Base-by-base conservation (phyloP, 1,284 basidiomycete species). In the Tilletia setariae region DNA sequence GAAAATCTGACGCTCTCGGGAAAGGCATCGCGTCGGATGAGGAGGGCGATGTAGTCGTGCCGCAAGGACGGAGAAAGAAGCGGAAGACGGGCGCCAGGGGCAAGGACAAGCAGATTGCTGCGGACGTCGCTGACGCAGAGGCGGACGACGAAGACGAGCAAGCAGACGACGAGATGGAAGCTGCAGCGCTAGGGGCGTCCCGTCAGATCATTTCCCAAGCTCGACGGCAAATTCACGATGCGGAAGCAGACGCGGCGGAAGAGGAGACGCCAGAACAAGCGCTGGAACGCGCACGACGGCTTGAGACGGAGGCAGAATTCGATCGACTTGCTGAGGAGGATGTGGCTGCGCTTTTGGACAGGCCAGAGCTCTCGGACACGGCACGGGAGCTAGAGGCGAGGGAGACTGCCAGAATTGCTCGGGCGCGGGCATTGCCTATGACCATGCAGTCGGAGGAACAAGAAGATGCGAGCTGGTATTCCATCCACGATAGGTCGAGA, bases 81-180 rank as follows among this genome's bases (percentile, higher is more conserved):
- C 40, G 70, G 28, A 61, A 35, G 25, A 21, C 40, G 51, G 56
- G n/a, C 67, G 59, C 13, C 85, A 84, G 64, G 76, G 75, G 65
- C 81, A 78, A 43, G 76, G 74, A 44, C 71, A 70, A 28, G 78
- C 79, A 32, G 82, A 80, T 21, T 74, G 78, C 47, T 75, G 79
- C 62, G 79, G 61, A 56, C 77, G 82, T 80, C 72, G 70, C 70
- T 4, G 35, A 40, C 77, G 71, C 76, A 77, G 80, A 67, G 19
- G 51, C 42, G 43, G 65, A 49, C 28, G 65, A 64, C 79, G 70
- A 76, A 68, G 70, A 75, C 59, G 73, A 74, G 71, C 68, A 78
- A 67, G 70, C 67, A 49, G 67, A 23, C 23, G 67, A 23, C 35
- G 42, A n/a, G 59, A 63, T 11, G 35, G 74, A 61, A 28, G 70